Evolutionary conservation across 345 rosid species (phyloP).

Genomic region (Bruguiera sexangula): DNA sequence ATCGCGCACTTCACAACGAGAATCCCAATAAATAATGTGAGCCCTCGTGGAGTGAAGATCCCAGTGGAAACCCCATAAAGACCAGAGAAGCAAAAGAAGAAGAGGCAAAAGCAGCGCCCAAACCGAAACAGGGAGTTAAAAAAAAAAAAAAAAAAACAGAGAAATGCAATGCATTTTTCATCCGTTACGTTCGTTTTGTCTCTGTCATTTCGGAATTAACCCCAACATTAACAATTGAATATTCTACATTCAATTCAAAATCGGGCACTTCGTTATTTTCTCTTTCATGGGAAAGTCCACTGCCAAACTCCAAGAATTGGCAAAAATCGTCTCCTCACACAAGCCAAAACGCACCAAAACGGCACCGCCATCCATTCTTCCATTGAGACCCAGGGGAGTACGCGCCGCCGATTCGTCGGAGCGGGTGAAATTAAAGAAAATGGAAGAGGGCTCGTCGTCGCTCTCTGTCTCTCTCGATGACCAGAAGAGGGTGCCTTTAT

Average conservation of each 20-base stretch:
- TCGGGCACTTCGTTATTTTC: neutral
- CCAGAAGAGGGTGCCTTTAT: slow-evolving; percentile 48
- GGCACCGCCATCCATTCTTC: neutral
- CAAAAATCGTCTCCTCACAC: slow-evolving; percentile 45
- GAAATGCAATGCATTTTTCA: neutral
- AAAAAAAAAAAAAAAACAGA: too few relatives aligned
- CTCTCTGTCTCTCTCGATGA: slow-evolving; percentile 7
- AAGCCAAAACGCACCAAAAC: slow-evolving; percentile 25
- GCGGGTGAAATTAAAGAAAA: slow-evolving; percentile 36
- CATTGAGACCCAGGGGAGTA: slow-evolving; percentile 24
- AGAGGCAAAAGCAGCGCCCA: too few relatives aligned
- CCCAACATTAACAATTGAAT: neutral
- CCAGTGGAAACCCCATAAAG: too few relatives aligned
- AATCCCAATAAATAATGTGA: too few relatives aligned
- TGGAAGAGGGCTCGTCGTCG: slow-evolving; percentile 18
- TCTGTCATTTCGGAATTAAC: neutral
- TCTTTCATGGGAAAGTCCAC: slow-evolving; percentile 58
- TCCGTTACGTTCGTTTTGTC: neutral
- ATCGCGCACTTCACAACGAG: too few relatives aligned
- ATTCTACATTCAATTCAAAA: neutral
- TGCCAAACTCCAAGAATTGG: slow-evolving; percentile 41
- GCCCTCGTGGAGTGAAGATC: too few relatives aligned
- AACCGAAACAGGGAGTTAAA: too few relatives aligned
- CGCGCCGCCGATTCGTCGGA: slow-evolving; percentile 22
- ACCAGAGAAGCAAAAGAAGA: too few relatives aligned